Conservation (phyloP, 2,329 filamentous ascomycete genomes). For the Leptodontidium sp. region DNA sequence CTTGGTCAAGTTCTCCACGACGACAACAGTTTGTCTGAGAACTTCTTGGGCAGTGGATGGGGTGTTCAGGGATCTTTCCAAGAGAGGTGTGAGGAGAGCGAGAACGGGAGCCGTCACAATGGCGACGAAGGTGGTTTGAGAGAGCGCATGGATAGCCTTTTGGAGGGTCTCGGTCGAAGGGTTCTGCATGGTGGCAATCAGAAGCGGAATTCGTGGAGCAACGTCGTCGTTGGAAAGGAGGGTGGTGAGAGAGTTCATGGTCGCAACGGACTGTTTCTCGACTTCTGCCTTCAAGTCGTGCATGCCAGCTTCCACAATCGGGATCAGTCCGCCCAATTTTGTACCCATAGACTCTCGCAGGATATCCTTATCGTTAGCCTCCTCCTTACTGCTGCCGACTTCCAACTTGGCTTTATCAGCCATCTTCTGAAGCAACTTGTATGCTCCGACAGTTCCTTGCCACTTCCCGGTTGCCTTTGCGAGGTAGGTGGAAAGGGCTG, state of each 20-base stretch:
- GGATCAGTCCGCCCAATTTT: constrained; percentile 86
- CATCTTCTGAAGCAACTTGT: constrained; percentile 87
- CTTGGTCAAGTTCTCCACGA: constrained; percentile 97
- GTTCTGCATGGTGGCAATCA: constrained; percentile 95
- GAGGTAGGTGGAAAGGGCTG: constrained; percentile 78
- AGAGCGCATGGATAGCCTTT: constrained; percentile 96
- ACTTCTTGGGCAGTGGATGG: constrained; percentile 93
- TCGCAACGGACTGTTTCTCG: constrained; percentile 86
- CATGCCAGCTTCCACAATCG: constrained; percentile 91
- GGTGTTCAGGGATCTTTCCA: constrained; percentile 93
- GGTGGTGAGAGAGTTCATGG: constrained; percentile 89
- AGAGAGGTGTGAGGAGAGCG: constrained; percentile 90
- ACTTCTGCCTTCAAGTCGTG: constrained; percentile 93
- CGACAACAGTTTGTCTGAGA: constrained; percentile 92
- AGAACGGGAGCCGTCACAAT: constrained; percentile 95
- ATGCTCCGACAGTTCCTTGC: constrained; percentile 92
- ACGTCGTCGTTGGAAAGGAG: constrained; percentile 98
- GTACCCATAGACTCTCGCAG: constrained; percentile 90
- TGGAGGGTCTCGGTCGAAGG: constrained; percentile 88
- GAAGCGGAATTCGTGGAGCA: constrained; percentile 85
- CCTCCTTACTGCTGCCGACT: constrained; percentile 79
- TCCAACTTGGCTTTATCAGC: constrained; percentile 92
- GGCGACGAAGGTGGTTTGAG: constrained; percentile 98
- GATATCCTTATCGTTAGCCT: constrained; percentile 87
- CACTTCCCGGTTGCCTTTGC: constrained; percentile 90